Base-by-base conservation (phyloP, 768 basidiomycete species). In the Rhodosporidiobolus odoratus region DNA sequence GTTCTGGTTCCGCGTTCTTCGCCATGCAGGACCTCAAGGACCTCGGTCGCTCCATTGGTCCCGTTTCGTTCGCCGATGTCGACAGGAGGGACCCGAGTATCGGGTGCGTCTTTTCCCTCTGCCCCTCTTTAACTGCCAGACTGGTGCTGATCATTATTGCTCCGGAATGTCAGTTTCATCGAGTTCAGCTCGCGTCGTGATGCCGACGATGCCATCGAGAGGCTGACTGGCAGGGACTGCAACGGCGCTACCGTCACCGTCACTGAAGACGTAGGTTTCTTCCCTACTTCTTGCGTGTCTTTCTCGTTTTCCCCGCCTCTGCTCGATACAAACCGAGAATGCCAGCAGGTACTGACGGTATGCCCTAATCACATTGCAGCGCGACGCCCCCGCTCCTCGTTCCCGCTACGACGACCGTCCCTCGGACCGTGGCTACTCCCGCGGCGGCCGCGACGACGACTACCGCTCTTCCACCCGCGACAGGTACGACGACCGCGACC, bases 51-150 rank as follows among this genome's bases (percentile, higher is more conserved):
- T 88, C 92, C 77, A 91, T 90, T 59, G 93, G 92, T 52, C 90
- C 87, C 78, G 92, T 97, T 67, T 91, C 90, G 27, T 97, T 90
- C 77, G 92, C 95, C 50, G 95, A 98, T 78, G 89, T 98, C 70
- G 94, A 98, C 78, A 88, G 92, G 47, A 88, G 93, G 77, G 79
- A 80, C 72, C 86, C 90, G 34, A 89, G 89, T 40, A 87, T 91
- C 83, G 95, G 95, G 94, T 96, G 72, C 72, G 88, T 30, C 50
- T 45, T 53, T 37, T 30, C 37, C 38, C 50, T 58, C 65, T 43
- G 62, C 45, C 38, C 53, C 27, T 23, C 5, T 53, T 34, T n/a
- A 21, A 8, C 40, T 5, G 34, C 17, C 40, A 7, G 2, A 50
- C 48, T 78, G 58, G 34, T 57, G 8, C 10, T 6, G 37, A 27